A percentile compares a stretch with the other conserved stretches of the same genome.
These are phyloP conservation scores for Akanthomyces dipterigenus DNA, from an alignment of 2,329 filamentous ascomycete genomes.

Conservation along the genomic window DNA sequence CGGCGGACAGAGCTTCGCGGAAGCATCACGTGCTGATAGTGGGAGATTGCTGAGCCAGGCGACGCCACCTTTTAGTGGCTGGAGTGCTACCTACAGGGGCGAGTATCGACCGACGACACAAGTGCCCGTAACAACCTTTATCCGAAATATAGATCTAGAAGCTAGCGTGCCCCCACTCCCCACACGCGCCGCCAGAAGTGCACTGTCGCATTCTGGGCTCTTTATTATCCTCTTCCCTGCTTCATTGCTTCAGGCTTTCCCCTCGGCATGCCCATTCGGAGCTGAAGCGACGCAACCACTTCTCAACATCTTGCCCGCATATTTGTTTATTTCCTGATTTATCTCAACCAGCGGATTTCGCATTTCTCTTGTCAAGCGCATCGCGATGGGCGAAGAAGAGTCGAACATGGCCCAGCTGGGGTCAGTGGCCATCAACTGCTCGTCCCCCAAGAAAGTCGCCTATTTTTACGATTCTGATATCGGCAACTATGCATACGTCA, in stretches of 20 bases:
- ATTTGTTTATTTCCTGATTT: background rate
- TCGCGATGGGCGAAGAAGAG: slow-evolving; percentile 30
- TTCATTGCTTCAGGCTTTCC: background rate
- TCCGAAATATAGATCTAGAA: background rate
- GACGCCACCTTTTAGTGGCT: too few relatives aligned
- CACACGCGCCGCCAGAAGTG: slow-evolving; percentile 4
- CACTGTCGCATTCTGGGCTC: slow-evolving; percentile 3
- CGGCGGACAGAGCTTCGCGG: background rate
- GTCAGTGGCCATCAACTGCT: slow-evolving; percentile 40
- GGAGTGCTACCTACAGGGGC: background rate
- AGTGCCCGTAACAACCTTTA: slow-evolving; percentile 6
- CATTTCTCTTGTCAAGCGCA: background rate
- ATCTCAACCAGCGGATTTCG: background rate
- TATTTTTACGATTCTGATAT: slow-evolving; percentile 99
- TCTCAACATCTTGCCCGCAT: background rate
- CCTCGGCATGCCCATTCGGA: background rate
- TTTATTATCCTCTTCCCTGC: background rate
- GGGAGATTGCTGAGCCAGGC: background rate
- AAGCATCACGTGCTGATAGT: slow-evolving; percentile 1
- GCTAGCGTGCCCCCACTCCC: background rate
- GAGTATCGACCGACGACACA: background rate
- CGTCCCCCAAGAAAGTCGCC: slow-evolving; percentile 71
- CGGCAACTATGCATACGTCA: slow-evolving; percentile 95
- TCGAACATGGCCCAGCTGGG: slow-evolving; percentile 32
- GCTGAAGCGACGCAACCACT: background rate